phyloP scores from a whole-genome alignment of 2,329 filamentous ascomycete genomes.

The Fusarium hainanense region DNA sequence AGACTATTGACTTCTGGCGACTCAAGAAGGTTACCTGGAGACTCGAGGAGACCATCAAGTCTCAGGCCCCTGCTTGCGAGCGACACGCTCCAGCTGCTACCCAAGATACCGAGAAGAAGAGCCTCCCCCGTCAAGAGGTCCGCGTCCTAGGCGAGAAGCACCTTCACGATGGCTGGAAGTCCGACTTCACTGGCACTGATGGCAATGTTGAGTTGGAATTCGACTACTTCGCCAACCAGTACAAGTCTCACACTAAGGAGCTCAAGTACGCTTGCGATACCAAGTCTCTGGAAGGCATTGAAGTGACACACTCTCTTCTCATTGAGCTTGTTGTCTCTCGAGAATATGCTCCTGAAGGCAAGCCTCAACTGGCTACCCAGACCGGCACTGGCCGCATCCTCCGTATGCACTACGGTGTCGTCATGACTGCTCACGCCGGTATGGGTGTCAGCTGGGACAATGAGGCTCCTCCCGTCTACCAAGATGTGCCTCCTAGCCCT shows the following conservation, averaged over 20 bases:
- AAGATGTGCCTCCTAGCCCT: constrained; percentile 89
- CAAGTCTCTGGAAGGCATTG: constrained; percentile 77
- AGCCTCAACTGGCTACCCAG: constrained; percentile 76
- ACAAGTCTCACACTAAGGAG: constrained; percentile 60
- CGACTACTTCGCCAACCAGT: constrained; percentile 64
- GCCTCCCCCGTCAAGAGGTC: constrained; percentile 77
- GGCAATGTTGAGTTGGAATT: constrained; percentile 81
- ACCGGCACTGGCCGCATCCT: constrained; percentile 92
- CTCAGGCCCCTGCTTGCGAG: constrained; percentile 80
- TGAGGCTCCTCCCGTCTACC: constrained; percentile 92
- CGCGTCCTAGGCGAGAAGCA: constrained; percentile 84
- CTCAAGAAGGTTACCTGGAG: constrained; percentile 93
- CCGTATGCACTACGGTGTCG: constrained; percentile 88
- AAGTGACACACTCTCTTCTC: constrained; percentile 85
- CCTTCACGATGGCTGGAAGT: constrained; percentile 91
- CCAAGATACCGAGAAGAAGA: constrained; percentile 63
- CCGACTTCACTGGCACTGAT: constrained; percentile 63
- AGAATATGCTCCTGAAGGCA: constrained; percentile 81
- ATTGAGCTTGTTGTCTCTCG: constrained; percentile 95
- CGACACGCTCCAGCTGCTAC: constrained; percentile 71
- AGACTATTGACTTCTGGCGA: constrained; percentile 84
- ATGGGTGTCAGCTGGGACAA: constrained; percentile 97
- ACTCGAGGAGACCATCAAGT: constrained; percentile 87
- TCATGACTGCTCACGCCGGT: constrained; percentile 84
- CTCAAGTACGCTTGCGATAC: constrained; percentile 80